phyloP scores from a whole-genome alignment of 73 alveolate genomes.

The Stentor roeselii region DNA sequence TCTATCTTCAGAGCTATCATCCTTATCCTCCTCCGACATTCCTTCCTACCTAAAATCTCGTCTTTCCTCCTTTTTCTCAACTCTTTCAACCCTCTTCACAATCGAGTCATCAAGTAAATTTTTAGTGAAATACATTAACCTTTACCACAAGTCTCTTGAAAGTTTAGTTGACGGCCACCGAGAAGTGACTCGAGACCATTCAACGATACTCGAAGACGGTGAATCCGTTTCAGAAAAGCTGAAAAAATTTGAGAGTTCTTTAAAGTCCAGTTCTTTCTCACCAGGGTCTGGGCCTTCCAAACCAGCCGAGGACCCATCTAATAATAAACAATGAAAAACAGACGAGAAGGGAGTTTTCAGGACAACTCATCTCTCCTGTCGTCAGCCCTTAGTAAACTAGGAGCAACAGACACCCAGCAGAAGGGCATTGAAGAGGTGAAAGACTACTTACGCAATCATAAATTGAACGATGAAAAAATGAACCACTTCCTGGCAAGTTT shows the following conservation, averaged over 20 bases:
- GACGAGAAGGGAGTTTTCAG: background rate
- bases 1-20: background rate
- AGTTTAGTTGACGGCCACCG: slow-evolving; percentile 28
- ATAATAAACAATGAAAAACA: background rate
- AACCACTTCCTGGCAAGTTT: slow-evolving; percentile 41
- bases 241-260: background rate
- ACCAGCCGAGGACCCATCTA: no score
- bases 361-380: background rate
- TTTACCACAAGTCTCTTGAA: background rate
- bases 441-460: background rate
- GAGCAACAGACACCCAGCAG: slow-evolving; percentile 24
- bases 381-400: slow-evolving; percentile 22
- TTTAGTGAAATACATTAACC: background rate
- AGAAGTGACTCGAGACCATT: slow-evolving; percentile 1
- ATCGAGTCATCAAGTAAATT: background rate
- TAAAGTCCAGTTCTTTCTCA: no score
- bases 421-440: slow-evolving; percentile 24
- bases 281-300: no score
- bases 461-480: slow-evolving; percentile 46
- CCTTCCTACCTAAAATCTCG: background rate
- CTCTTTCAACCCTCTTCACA: background rate
- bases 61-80: background rate
- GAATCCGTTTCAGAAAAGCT: background rate
- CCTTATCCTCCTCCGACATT: background rate
- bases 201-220: background rate